Evolutionary conservation across 108 stramenopile species (phyloP), one percentile per base, ranked within the genome.

Genomic region (Chaetoceros tenuissimus): DNA sequence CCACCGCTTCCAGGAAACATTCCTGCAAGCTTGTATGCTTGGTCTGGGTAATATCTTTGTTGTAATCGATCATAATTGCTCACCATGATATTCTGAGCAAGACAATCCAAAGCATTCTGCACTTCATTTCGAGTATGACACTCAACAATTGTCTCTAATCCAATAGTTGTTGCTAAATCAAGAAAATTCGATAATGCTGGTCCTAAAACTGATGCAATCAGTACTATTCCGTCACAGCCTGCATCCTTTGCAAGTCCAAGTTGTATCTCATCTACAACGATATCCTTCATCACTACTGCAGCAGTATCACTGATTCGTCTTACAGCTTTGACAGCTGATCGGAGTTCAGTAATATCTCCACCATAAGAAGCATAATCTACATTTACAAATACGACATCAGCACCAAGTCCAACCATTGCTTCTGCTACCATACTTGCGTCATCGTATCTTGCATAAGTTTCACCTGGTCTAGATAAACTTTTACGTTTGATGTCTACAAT

Each of bases 251-350:
- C 92, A 29, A 93, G 55, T 48, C 87, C 92, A 55, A 93, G 56
- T 58, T 93, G 92, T 43, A 93, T 79, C 59, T 93, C 92, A 58
- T 93, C 92, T 48, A 93, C 87, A 23, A 93, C 85, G 67, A 93
- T 87, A 57, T 93, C 92, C 57, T 93, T 93, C 87, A 93, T 87
- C 24, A 93, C 85, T 10, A 93, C 87, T 1, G 92, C 87, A 23
- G 85, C 92, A 10, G 78, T 67, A 28, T 81, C 64, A 50, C 68
- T 73, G 3, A 79, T 77, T 23, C 56, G 57, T 18, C 82, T 67
- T 2, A 93, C 92, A 18, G 85, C 83, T 20, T 57, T 43, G 3
- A 93, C 82, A 0, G 92, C 81, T 3, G 80, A 75, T 60, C 74
- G 75, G 25, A 93, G 60, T 73, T 93, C 92, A 3, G 71, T 51